Base-by-base conservation (phyloP, 805 yeast species). In the Candida ponderosae region DNA sequence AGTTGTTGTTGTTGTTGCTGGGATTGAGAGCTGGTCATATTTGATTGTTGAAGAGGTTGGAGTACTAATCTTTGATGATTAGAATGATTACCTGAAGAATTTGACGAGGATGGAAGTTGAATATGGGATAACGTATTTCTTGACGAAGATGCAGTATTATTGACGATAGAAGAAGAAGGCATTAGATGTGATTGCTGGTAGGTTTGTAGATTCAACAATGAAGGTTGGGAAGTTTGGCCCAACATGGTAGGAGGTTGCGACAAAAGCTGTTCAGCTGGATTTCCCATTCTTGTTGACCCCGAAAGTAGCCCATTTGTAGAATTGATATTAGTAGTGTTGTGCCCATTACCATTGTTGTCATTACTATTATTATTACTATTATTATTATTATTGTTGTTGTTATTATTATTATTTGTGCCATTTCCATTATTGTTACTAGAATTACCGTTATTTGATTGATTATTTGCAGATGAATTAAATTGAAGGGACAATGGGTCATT, bases 1-100 rank as follows among this genome's bases (percentile, higher is more conserved):
- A 37, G 41, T 4, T 36, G 46, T 18, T 42, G 48, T n/a, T 47
- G 51, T 24, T 38, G 36, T 32, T 43, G 50, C 21, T 41, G 48
- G 18, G 17, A 33, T 15, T 20, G 34, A 31, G 32, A 31, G 35
- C 38, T 40, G n/a, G n/a, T n/a, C n/a, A n/a, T n/a, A n/a, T n/a
- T n/a, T 33, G 34, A 37, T 37, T 42, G 47, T 27, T 43, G 51
- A 13, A 38, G 18, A n/a, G 39, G 28, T 24, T 24, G 28, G 15
- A 24, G 28, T 8, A n/a, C 14, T 24, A 24, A 13, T 24, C 28
- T 24, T 11, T 24, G 28, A 24, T 24, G 28, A 13, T 24, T 24
- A 13, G 28, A 24, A 13, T 24, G 28, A 24, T n/a, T n/a, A n/a
- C n/a, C n/a, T n/a, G 28, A 9, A 29, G 31, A 15, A 28, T 9